Conservation (phyloP, 129 eudicot genomes). For the Centrapalus pauciflorus region DNA sequence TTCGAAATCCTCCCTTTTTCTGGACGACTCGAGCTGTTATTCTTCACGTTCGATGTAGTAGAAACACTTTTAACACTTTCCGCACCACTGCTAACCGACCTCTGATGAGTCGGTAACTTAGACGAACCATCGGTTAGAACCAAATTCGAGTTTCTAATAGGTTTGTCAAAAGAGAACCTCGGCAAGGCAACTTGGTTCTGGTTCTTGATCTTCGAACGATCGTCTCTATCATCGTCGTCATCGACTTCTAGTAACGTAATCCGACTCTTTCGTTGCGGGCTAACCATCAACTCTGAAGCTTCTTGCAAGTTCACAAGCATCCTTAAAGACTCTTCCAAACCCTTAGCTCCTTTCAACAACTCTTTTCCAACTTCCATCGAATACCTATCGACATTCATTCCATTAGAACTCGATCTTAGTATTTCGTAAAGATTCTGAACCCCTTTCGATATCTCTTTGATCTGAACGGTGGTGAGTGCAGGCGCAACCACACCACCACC, state of each 20-base stretch:
- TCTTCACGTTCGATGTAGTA: constrained; percentile 10
- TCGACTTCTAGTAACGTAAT: constrained; percentile 66
- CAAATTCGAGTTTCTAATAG: constrained; percentile 30
- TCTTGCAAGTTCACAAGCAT: constrained; percentile 91
- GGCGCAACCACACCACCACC: constrained; percentile 38
- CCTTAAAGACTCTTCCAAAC: constrained; percentile 75
- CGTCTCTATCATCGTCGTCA: constrained; percentile 46
- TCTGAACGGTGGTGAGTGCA: constrained; percentile 51
- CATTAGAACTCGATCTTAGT: constrained; percentile 51
- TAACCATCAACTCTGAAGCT: constrained; percentile 47
- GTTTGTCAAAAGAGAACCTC: constrained; percentile 72
- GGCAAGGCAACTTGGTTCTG: constrained; percentile 56
- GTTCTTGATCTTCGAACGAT: constrained; percentile 16
- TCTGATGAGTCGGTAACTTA: constrained; percentile 9
- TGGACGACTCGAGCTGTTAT: constrained; percentile 17
- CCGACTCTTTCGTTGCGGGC: constrained; percentile 44
- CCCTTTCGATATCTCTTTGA: constrained; percentile 78
- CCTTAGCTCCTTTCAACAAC: constrained; percentile 73
- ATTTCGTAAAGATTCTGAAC: constrained; percentile 72
- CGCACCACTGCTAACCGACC: constrained; percentile 19
- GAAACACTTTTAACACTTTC: constrained; percentile 31
- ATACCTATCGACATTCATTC: constrained; percentile 35
- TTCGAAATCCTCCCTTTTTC: constrained; percentile 75
- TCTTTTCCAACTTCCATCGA: constrained; percentile 76
- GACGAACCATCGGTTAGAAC: constrained; percentile 24